Evolutionary conservation across 176 grass and related monocot genomes (phyloP), one percentile per base, ranked within the genome.

Genomic region (Raddia distichophylla): DNA sequence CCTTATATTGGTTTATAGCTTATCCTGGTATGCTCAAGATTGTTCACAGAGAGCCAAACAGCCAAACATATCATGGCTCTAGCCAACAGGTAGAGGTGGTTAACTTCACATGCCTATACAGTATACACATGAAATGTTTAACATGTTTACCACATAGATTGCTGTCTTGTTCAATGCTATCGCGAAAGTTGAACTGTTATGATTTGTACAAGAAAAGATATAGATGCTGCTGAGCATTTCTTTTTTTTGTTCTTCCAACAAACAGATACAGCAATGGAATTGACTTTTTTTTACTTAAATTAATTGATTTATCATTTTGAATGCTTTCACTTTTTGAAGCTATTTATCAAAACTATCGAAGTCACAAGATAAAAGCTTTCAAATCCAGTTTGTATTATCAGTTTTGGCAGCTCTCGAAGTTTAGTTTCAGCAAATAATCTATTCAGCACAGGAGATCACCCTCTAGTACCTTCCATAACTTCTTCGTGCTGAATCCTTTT

Each of bases 81-180:
- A 78, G 47, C 18, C 50, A 4, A 43, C 43, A 35, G 4, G 72
- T 2, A 0, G 58, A 60, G 34, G 22, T 62, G 12, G 27, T 55
- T 37, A 84, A 16, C 68, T 86, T 74, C 15, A 16, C 32, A 10
- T 33, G 45, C 33, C 67, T 60, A 70, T 73, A 46, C 3, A 47
- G 4, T 60, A 70, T 73, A 46, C 3, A 47, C 7, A 47, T 58
- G 68, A n/a, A n/a, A n/a, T n/a, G n/a, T n/a, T n/a, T n/a, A n/a
- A n/a, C n/a, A n/a, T n/a, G 46, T 56, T 64, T 9, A 83, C 43
- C 2, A 8, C 2, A 8, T 68, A 74, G 2, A 2, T 80, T 33
- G 34, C 8, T 51, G 52, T 60, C 71, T 37, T 71, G 42, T 82
- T 82, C 49, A 53, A 78, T 60, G 74, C 18, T 50, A 58, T 80